These are phyloP conservation scores for Hibiscus tridactylites DNA, from an alignment of 345 rosid species.

Conservation along the genomic window DNA sequence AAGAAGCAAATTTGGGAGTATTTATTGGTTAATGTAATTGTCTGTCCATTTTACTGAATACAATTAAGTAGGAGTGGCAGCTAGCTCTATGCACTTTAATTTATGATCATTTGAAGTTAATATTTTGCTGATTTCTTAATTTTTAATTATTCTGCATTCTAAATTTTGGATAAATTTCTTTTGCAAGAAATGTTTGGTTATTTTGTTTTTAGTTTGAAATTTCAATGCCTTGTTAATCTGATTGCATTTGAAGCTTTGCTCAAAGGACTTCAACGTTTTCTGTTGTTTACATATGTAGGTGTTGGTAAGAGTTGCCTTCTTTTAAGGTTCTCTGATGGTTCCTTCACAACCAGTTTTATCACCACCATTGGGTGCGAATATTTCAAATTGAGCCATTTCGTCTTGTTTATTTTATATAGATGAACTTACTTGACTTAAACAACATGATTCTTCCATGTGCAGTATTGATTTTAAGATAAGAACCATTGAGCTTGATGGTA, in stretches of 20 bases:
- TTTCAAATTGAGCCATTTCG: background rate
- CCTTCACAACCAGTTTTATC: background rate
- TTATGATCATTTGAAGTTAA: background rate
- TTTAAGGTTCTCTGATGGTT: slow-evolving; percentile 67
- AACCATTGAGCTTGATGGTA: slow-evolving; percentile 89
- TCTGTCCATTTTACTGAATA: background rate
- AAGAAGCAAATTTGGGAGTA: background rate
- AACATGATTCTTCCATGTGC: slow-evolving; percentile 8
- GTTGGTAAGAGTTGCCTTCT: slow-evolving; percentile 74
- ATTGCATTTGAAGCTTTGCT: slow-evolving; percentile 21
- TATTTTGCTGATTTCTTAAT: background rate
- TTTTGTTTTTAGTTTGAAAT: background rate
- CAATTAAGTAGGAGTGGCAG: background rate
- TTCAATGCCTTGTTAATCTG: background rate
- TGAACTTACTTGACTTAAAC: background rate
- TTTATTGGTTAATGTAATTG: background rate
- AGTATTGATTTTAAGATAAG: slow-evolving; percentile 94
- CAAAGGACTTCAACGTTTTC: background rate
- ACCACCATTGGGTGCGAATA: background rate
- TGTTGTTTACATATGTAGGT: slow-evolving; percentile 19
- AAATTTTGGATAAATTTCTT: background rate
- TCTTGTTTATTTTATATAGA: background rate
- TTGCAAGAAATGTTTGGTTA: background rate
- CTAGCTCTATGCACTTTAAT: background rate
- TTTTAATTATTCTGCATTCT: background rate